Percentiles rank a stretch among this genome's conserved stretches.
These are phyloP conservation scores for Zea luxurians DNA, from an alignment of 176 grass and related monocot species.

Conservation along the genomic window DNA sequence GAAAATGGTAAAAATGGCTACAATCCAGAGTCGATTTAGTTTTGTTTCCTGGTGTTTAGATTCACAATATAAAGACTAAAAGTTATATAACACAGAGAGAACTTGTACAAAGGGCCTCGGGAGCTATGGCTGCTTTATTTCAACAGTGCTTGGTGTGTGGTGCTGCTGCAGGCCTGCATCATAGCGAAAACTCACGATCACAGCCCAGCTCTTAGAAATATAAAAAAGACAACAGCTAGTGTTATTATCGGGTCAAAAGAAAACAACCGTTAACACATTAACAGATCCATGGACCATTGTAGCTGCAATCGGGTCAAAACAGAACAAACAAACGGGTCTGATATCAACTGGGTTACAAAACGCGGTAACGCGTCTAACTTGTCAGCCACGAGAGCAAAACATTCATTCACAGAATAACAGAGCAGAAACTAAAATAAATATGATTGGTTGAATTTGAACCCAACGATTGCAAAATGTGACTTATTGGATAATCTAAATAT, in stretches of 20 bases:
- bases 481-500: not conserved
- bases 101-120: too few species aligned
- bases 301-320: not conserved
- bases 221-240: not conserved
- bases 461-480: not conserved
- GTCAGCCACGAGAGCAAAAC: not conserved
- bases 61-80: too few species aligned
- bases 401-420: not conserved
- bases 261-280: not conserved
- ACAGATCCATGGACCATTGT: not conserved
- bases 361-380: not conserved
- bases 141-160: too few species aligned
- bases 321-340: not conserved
- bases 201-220: not conserved
- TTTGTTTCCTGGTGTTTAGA: too few species aligned
- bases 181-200: not conserved
- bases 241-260: not conserved
- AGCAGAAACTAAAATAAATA: not conserved
- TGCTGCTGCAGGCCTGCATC: not conserved
- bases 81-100: too few species aligned
- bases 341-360: not conserved
- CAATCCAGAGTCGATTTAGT: too few species aligned
- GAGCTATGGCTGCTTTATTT: too few species aligned
- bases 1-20: too few species aligned
- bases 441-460: not conserved